Evolutionary conservation across 2,329 filamentous ascomycete genomes (phyloP).

Genomic region (Camillea tinctor): DNA sequence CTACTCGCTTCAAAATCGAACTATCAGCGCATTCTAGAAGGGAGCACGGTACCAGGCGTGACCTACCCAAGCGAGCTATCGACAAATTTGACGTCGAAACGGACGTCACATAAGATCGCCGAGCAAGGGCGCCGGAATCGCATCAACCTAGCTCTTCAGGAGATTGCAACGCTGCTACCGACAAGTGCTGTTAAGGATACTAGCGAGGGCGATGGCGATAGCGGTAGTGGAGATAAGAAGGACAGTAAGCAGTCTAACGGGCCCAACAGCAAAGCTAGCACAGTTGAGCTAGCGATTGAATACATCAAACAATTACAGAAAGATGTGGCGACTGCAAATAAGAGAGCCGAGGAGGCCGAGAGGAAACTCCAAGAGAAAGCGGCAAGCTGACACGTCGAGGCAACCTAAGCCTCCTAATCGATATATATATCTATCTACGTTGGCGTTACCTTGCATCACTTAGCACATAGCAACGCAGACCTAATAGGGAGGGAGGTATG

Average conservation of each 20-base stretch:
- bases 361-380: constrained; percentile 48
- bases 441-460: background rate
- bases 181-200: constrained; percentile 45
- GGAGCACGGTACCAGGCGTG: constrained; percentile 84
- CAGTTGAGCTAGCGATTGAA: constrained; percentile 94
- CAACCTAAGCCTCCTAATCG: background rate
- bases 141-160: constrained; percentile 89
- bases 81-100: constrained; percentile 91
- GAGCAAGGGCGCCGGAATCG: constrained; percentile 94
- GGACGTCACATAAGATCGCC: constrained; percentile 95
- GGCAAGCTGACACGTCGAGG: constrained; percentile 11
- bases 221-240: constrained; percentile 41
- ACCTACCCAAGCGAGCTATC: constrained; percentile 88
- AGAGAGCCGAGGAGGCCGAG: constrained; percentile 63
- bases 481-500: background rate
- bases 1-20: constrained; percentile 93
- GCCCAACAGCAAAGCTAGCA: constrained; percentile 89
- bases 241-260: constrained; percentile 45
- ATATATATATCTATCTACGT: background rate
- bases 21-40: constrained; percentile 95
- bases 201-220: constrained; percentile 46
- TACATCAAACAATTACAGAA: constrained; percentile 86
- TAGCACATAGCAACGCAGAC: background rate
- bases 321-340: constrained; percentile 66
- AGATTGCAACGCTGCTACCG: constrained; percentile 87